Base-by-base conservation (phyloP, 2,329 filamentous ascomycete species). In the Apiospora phragmitis region DNA sequence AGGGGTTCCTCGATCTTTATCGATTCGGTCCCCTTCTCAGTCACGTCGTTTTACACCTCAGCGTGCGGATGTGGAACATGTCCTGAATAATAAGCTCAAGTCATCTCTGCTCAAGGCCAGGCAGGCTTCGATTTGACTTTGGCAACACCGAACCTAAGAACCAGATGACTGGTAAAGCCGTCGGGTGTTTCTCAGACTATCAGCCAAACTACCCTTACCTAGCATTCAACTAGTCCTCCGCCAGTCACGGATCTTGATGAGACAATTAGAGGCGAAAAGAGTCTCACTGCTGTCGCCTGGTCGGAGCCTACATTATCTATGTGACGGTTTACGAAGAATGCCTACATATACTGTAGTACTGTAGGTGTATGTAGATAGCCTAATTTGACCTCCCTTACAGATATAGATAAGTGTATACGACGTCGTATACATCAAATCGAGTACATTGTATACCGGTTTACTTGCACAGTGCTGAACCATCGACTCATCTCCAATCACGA, bases 121-220 rank as follows among this genome's bases (percentile, higher is more conserved):
- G 55, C 55, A 59, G 55, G 55, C 55, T 62, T 62, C 18, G 18
- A 35, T 62, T 62, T 62, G 55, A 62, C 55, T 62, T 59, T 62
- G 11, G 49, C 55, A 62, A 62, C 32, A 62, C 55, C 55, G 55
- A 62, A 62, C 55, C 55, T 62, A 62, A 62, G 32, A 62, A 62
- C 55, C 55, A 62, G 55, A 62, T 62, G 55, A 62, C 55, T 62
- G 55, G 55, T 35, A 62, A 38, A 32, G 55, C 32, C 32, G 32
- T n/a, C n/a, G n/a, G n/a, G n/a, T 12, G 55, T 62, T 35, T 62
- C 32, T 24, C 55, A 62, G 55, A 29, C 55, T 38, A 62, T 62
- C 55, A 38, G 55, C 55, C 55, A 62, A 62, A 62, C 55, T 62
- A 62, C 55, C 32, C 32, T 35, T 62, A 41, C n/a, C 55, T 38